These are phyloP conservation scores for Auricularia heimuer DNA, from an alignment of 768 basidiomycete species.

Conservation along the genomic window DNA sequence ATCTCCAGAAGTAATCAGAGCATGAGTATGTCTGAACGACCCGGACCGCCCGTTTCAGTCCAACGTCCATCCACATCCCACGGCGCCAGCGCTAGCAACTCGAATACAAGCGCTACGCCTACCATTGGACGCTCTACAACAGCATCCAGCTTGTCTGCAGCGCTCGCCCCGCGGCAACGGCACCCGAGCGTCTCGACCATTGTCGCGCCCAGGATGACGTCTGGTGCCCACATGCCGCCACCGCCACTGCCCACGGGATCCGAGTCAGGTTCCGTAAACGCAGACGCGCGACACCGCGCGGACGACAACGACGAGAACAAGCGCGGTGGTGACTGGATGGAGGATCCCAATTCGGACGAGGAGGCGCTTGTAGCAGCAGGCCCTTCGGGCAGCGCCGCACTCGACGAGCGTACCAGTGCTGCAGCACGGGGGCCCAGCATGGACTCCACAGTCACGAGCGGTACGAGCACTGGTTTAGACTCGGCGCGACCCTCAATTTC, in stretches of 20 bases:
- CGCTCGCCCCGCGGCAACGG: neutral
- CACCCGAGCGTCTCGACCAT: neutral
- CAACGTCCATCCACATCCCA: neutral
- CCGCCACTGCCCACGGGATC: neutral
- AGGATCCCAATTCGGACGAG: constrained; percentile 53
- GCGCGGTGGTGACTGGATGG: constrained; percentile 51
- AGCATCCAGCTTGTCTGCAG: neutral
- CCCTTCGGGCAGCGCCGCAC: constrained; percentile 66
- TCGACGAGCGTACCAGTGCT: constrained; percentile 77
- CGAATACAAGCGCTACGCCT: no score
- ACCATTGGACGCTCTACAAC: neutral
- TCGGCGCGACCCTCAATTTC: neutral
- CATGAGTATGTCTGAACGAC: neutral
- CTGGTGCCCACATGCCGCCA: neutral
- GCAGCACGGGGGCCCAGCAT: constrained; percentile 3
- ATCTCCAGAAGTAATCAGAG: neutral
- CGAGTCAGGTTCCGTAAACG: neutral
- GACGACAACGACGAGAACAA: constrained; percentile 28
- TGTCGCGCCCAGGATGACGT: neutral
- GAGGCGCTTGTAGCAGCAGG: constrained; percentile 82
- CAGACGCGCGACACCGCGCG: constrained; percentile 15
- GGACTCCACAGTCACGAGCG: neutral
- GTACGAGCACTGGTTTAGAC: neutral
- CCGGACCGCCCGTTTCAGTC: neutral
- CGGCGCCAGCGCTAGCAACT: neutral